Percentiles rank a stretch among this genome's conserved stretches.
Conservation (phyloP, 257 asterid species). For the Nicotiana knightiana region DNA sequence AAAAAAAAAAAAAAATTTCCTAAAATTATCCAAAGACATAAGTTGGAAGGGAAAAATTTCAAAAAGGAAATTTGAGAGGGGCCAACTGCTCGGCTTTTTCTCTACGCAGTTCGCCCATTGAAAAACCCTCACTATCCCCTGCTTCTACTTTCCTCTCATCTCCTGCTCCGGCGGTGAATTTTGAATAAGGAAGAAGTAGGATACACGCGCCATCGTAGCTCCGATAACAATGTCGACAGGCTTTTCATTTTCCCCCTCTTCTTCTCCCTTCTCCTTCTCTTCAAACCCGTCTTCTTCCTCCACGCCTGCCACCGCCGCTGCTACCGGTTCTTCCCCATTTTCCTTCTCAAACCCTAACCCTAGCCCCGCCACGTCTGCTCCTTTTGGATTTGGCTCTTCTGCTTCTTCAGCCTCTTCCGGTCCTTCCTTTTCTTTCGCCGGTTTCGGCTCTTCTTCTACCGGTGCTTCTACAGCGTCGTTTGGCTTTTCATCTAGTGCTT, state of each 20-base stretch:
- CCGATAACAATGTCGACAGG: conserved; percentile 37
- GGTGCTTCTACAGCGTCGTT: conserved; percentile 13
- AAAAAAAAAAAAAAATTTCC: not conserved
- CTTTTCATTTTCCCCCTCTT: conserved; percentile 33
- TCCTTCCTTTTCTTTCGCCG: not conserved
- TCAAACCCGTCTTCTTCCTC: not conserved
- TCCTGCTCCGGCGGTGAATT: not conserved
- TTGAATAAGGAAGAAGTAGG: not conserved
- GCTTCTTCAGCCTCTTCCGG: conserved; percentile 22
- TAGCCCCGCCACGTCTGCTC: conserved; percentile 30
- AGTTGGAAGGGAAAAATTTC: not conserved
- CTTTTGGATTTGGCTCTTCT: conserved; percentile 33
- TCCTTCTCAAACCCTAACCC: conserved; percentile 9
- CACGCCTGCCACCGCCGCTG: not conserved
- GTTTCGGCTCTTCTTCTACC: conserved; percentile 20
- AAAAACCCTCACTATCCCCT: conserved; percentile 3
- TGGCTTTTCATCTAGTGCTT: conserved; percentile 29
- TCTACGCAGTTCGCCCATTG: not conserved
- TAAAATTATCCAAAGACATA: not conserved
- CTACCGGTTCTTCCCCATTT: conserved; percentile 19
- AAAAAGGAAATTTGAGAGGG: not conserved
- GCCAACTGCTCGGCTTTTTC: not conserved
- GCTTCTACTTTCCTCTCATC: not conserved
- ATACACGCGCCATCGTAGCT: not conserved
- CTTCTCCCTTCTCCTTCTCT: conserved; percentile 8